These are phyloP conservation scores for Kwoniella europaea DNA, from an alignment of 768 basidiomycete species.

Conservation along the genomic window DNA sequence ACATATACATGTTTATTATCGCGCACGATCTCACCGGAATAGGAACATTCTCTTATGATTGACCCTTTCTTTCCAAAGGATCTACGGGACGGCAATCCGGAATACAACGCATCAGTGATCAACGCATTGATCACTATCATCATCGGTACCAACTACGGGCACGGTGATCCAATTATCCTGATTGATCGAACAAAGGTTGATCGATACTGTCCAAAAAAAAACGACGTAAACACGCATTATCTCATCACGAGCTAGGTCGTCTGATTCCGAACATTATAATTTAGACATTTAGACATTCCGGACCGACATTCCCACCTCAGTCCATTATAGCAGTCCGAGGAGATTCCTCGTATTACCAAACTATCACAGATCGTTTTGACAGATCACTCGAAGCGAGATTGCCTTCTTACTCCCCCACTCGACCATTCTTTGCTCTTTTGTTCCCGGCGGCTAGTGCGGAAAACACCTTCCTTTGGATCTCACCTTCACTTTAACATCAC, in stretches of 20 bases:
- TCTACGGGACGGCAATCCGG: constrained; percentile 4
- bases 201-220: not conserved
- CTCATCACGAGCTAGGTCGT: not conserved
- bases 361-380: too few relatives aligned
- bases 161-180: not conserved
- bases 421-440: not conserved
- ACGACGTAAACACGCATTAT: constrained; percentile 4
- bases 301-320: not conserved
- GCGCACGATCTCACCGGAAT: too few relatives aligned
- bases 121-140: not conserved
- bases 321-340: not conserved
- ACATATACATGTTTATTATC: too few relatives aligned
- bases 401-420: not conserved
- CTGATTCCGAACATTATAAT: not conserved
- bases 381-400: too few relatives aligned
- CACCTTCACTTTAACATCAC: not conserved
- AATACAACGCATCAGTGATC: not conserved
- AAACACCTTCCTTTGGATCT: not conserved
- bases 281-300: not conserved
- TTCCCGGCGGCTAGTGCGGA: not conserved
- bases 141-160: not conserved
- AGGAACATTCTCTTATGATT: not conserved
- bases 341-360: not conserved
- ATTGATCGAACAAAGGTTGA: constrained; percentile 1
- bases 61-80: constrained; percentile 4